These are phyloP conservation scores for Plasmodium reichenowi DNA, from an alignment of 169 alveolate species.

Conservation along the genomic window DNA sequence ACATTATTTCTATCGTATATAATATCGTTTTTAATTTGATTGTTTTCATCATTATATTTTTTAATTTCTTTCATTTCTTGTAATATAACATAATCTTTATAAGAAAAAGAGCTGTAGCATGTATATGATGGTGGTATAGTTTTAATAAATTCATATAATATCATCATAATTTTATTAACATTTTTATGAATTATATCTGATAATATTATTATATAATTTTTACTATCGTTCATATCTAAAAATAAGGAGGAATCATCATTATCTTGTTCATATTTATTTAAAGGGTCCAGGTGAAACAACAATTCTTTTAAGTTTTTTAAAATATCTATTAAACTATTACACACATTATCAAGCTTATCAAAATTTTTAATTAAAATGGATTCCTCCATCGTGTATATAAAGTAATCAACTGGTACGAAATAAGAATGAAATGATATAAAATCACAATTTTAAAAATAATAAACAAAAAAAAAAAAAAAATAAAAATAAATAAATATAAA, in stretches of 20 bases:
- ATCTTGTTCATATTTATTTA: slow-evolving; percentile 45
- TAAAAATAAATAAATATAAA: too few relatives aligned
- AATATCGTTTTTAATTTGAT: neutral
- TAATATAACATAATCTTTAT: slow-evolving; percentile 26
- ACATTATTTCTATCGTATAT: neutral
- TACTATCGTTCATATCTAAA: slow-evolving; percentile 24
- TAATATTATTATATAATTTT: slow-evolving; percentile 54
- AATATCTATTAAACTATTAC: slow-evolving; percentile 36
- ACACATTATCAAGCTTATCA: slow-evolving; percentile 21
- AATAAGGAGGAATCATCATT: slow-evolving; percentile 31
- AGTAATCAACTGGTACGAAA: too few relatives aligned
- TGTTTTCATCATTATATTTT: slow-evolving; percentile 8
- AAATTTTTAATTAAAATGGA: slow-evolving; percentile 20
- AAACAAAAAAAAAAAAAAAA: too few relatives aligned
- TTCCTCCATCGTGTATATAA: slow-evolving; percentile 11
- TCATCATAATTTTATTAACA: slow-evolving; percentile 28
- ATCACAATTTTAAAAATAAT: too few relatives aligned
- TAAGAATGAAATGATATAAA: too few relatives aligned
- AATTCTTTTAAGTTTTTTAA: slow-evolving; percentile 42
- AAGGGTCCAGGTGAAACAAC: slow-evolving; percentile 32
- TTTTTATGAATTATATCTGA: slow-evolving; percentile 50
- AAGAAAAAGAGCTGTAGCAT: slow-evolving; percentile 33
- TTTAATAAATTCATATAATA: slow-evolving; percentile 58
- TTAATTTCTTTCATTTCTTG: slow-evolving; percentile 36
- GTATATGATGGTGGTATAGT: slow-evolving; percentile 75